These are phyloP conservation scores for Cryptococcus deneoformans DNA, from an alignment of 1,284 basidiomycete species.

Conservation along the genomic window DNA sequence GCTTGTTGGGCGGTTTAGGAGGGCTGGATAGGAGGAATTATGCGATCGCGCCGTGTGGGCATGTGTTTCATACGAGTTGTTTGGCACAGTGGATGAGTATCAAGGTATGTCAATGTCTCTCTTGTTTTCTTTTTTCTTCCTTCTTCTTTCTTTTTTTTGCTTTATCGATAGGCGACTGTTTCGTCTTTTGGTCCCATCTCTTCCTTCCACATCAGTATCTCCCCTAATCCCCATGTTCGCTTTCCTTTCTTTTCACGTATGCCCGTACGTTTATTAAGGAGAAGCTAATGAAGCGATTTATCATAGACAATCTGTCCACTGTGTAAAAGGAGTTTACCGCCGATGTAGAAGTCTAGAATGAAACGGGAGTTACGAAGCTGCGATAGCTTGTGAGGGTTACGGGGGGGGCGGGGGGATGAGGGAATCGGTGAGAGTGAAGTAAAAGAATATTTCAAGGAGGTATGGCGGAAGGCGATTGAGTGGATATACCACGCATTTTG, in stretches of 20 bases:
- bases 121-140: background rate
- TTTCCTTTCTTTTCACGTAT: too few species aligned
- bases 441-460: too few species aligned
- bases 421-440: too few species aligned
- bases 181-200: too few species aligned
- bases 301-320: slow-evolving; percentile 17
- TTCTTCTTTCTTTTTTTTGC: background rate
- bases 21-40: slow-evolving; percentile 59
- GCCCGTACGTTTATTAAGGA: background rate
- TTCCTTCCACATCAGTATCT: too few species aligned
- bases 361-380: too few species aligned
- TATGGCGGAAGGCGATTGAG: too few species aligned
- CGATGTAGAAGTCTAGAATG: slow-evolving; percentile 1
- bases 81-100: slow-evolving; percentile 81
- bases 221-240: too few species aligned
- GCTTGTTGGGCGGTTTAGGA: slow-evolving; percentile 21
- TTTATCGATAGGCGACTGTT: too few species aligned
- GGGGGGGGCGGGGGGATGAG: too few species aligned
- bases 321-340: slow-evolving; percentile 18
- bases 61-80: slow-evolving; percentile 85
- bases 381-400: too few species aligned
- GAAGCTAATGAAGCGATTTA: background rate
- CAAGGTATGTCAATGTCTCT: slow-evolving; percentile 58
- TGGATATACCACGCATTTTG: too few species aligned
- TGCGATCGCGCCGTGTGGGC: slow-evolving; percentile 82